A percentile compares a stretch with the other conserved stretches of the same genome.
These are phyloP conservation scores for Coprinellus micaceus DNA, from an alignment of 768 basidiomycete genomes.

Conservation along the genomic window DNA sequence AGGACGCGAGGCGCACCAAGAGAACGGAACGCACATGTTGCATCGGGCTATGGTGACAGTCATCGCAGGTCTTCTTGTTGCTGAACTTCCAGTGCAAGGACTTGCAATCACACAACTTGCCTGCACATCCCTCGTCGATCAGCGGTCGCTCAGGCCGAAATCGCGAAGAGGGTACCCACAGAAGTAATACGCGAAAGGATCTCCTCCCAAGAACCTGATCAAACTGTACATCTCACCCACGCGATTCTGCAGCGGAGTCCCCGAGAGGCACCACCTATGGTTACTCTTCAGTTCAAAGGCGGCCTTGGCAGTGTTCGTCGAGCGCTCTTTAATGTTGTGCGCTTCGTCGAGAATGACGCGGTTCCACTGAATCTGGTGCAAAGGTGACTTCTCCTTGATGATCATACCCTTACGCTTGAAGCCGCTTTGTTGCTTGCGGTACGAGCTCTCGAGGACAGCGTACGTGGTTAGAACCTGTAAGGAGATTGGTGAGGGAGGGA, in stretches of 20 bases:
- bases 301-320: conserved; percentile 95
- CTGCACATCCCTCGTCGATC: conserved; percentile 32
- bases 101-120: conserved; percentile 91
- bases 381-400: conserved; percentile 81
- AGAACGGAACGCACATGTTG: conserved; percentile 51
- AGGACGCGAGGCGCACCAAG: too few relatives aligned
- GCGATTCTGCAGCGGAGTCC: conserved; percentile 94
- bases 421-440: conserved; percentile 88
- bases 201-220: conserved; percentile 87
- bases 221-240: conserved; percentile 99
- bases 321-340: conserved; percentile 95
- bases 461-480: conserved; percentile 78
- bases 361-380: conserved; percentile 86
- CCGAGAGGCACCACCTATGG: conserved; percentile 93
- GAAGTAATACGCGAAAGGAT: conserved; percentile 90
- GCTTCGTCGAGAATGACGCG: conserved; percentile 88
- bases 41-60: conserved; percentile 84
- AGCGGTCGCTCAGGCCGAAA: background rate
- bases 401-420: conserved; percentile 84
- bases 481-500: background rate
- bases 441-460: conserved; percentile 83
- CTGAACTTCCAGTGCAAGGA: conserved; percentile 92
- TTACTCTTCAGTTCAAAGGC: conserved; percentile 81
- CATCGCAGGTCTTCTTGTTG: conserved; percentile 81
- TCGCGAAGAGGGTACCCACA: conserved; percentile 44